Conservation (phyloP, 306 rosid genomes). For the Psophocarpus tetragonolobus region DNA sequence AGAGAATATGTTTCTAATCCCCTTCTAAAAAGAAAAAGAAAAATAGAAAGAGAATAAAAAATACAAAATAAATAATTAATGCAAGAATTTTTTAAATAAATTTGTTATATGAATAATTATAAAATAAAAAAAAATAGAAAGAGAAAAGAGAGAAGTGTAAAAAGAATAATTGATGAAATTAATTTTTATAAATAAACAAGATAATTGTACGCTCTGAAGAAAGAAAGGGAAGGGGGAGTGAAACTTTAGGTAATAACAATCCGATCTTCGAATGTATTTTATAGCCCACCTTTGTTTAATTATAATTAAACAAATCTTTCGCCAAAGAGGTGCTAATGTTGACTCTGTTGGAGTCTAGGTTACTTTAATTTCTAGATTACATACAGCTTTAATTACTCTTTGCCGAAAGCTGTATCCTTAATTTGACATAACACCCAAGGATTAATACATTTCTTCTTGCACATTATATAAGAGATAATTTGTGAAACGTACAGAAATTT, state of each 20-base stretch:
- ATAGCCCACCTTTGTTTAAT: neutral
- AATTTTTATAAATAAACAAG: too few species aligned
- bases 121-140: too few species aligned
- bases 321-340: slow-evolving; percentile 24
- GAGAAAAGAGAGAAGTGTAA: neutral
- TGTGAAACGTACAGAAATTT: too few species aligned
- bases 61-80: neutral
- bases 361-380: slow-evolving; percentile 21
- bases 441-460: too few species aligned
- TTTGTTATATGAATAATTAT: neutral
- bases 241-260: neutral
- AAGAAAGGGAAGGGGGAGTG: neutral
- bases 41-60: neutral
- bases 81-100: neutral
- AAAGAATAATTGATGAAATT: too few species aligned
- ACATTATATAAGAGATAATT: too few species aligned
- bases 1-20: too few species aligned
- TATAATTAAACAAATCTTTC: neutral
- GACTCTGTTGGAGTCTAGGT: slow-evolving; percentile 15
- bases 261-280: neutral
- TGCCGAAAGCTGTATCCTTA: slow-evolving; percentile 42
- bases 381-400: slow-evolving; percentile 20
- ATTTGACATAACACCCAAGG: slow-evolving; percentile 8
- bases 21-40: too few species aligned
- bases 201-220: neutral